Evolutionary conservation across 805 yeast genomes (phyloP).

Genomic region (Kodamaea restingae): DNA sequence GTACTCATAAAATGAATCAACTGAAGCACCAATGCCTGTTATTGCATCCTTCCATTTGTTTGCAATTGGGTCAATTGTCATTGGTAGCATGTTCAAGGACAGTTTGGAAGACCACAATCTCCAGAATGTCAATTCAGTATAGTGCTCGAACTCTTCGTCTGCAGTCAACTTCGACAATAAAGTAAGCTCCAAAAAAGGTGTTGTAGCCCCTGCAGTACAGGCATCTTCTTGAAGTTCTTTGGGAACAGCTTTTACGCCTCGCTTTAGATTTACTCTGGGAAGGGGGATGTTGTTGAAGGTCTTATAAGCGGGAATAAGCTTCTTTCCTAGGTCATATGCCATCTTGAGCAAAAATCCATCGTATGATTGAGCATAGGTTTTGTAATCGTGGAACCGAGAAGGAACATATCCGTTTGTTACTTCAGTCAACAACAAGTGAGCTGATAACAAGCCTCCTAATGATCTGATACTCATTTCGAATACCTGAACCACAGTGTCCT

Average conservation of each 20-base stretch:
- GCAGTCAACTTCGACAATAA: constrained; percentile 71
- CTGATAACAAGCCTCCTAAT: constrained; percentile 75
- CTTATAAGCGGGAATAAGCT: constrained; percentile 67
- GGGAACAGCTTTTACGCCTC: constrained; percentile 49
- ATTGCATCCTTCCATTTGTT: constrained; percentile 54
- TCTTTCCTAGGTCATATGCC: constrained; percentile 72
- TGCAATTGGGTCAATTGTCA: constrained; percentile 62
- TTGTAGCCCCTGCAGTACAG: constrained; percentile 84
- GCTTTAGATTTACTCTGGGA: constrained; percentile 69
- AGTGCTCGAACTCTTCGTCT: constrained; percentile 63
- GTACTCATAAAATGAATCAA: constrained; percentile 88
- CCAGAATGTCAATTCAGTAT: constrained; percentile 59
- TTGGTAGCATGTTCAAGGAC: constrained; percentile 63
- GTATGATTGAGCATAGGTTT: constrained; percentile 37
- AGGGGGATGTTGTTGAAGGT: constrained; percentile 64
- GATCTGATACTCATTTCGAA: constrained; percentile 83
- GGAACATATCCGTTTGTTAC: constrained; percentile 11
- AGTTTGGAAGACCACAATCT: constrained; percentile 69
- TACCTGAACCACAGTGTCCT: constrained; percentile 75
- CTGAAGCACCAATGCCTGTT: constrained; percentile 86
- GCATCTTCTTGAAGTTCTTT: constrained; percentile 52
- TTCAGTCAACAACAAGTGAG: constrained; percentile 54
- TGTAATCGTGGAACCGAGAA: constrained; percentile 31
- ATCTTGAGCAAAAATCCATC: constrained; percentile 67
- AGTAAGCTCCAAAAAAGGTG: constrained; percentile 78